Conservation (phyloP, 352 stramenopile genomes). For the Phytopythium litorale region DNA sequence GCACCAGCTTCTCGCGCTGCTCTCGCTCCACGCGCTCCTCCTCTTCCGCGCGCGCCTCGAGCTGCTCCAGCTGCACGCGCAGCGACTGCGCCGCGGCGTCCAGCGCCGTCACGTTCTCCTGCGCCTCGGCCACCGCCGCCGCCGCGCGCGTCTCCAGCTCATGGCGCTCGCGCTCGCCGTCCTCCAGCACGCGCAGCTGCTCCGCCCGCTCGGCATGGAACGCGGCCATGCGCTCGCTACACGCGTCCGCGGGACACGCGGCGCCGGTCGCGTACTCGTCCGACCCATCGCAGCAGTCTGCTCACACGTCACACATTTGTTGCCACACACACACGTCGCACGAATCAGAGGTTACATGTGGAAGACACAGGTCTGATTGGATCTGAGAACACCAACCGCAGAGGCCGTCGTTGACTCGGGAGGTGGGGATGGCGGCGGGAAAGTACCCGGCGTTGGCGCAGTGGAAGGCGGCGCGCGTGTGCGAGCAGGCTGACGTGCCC, state of each 20-base stretch:
- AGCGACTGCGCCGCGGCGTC: constrained; percentile 23
- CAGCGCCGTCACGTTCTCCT: constrained; percentile 23
- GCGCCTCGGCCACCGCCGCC: constrained; percentile 30
- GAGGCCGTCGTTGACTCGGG: constrained; percentile 69
- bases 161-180: constrained; percentile 46
- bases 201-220: constrained; percentile 50
- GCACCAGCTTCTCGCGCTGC: constrained; percentile 43
- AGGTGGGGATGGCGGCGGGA: constrained; percentile 48
- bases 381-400: constrained; percentile 34
- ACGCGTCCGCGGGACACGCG: constrained; percentile 44
- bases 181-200: constrained; percentile 69
- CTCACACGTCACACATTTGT: constrained; percentile 14
- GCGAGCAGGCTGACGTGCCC: constrained; percentile 81
- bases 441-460: constrained; percentile 81
- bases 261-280: constrained; percentile 68
- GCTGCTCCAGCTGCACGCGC: constrained; percentile 35
- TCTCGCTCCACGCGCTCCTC: constrained; percentile 46
- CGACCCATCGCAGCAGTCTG: constrained; percentile 85
- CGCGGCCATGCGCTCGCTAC: constrained; percentile 21
- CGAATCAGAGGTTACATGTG: neutral
- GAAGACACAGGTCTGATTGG: neutral
- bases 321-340: neutral
- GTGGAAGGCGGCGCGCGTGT: constrained; percentile 50
- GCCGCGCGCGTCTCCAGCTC: constrained; percentile 26
- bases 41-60: constrained; percentile 28